Evolutionary conservation across 2,329 filamentous ascomycete genomes (phyloP).

Genomic region (Pleoardoris graminearum): DNA sequence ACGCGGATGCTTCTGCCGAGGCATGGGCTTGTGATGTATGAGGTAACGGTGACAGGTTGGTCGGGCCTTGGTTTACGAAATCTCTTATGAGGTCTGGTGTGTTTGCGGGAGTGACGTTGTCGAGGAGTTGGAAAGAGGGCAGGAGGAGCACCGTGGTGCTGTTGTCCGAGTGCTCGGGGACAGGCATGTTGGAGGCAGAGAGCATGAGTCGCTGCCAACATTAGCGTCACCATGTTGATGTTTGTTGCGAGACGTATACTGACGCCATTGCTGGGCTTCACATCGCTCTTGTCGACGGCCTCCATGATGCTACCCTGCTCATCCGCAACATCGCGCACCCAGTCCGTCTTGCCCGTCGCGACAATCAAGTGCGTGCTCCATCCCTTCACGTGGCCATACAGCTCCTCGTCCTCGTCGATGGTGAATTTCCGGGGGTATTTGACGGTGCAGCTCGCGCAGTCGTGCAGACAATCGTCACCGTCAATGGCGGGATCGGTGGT

Average conservation of each 20-base stretch:
- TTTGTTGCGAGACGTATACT: slow-evolving; percentile 36
- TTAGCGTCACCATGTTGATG: neutral
- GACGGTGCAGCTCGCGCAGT: slow-evolving; percentile 80
- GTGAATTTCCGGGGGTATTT: slow-evolving; percentile 74
- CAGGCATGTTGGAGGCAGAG: slow-evolving; percentile 87
- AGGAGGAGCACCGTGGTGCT: slow-evolving; percentile 78
- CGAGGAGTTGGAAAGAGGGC: slow-evolving; percentile 79
- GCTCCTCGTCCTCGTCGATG: slow-evolving; percentile 73
- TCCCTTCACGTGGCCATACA: slow-evolving; percentile 84
- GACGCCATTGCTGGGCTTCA: slow-evolving; percentile 70
- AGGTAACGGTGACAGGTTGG: slow-evolving; percentile 67
- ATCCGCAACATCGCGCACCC: slow-evolving; percentile 82
- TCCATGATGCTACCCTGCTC: slow-evolving; percentile 70
- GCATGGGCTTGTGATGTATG: slow-evolving; percentile 20
- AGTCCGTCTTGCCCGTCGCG: slow-evolving; percentile 94
- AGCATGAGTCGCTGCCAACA: slow-evolving; percentile 74
- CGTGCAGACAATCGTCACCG: slow-evolving; percentile 84
- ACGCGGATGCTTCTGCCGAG: neutral
- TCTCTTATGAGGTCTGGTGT: slow-evolving; percentile 72
- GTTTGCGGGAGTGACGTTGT: slow-evolving; percentile 77
- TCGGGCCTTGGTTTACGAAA: slow-evolving; percentile 73
- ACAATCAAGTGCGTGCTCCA: slow-evolving; percentile 91
- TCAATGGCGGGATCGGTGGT: slow-evolving; percentile 75
- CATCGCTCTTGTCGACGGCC: slow-evolving; percentile 55
- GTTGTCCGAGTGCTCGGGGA: slow-evolving; percentile 66